Evolutionary conservation across 768 basidiomycete genomes (phyloP), one percentile per base, ranked within the genome.

Genomic region (Baorangia bicolor): DNA sequence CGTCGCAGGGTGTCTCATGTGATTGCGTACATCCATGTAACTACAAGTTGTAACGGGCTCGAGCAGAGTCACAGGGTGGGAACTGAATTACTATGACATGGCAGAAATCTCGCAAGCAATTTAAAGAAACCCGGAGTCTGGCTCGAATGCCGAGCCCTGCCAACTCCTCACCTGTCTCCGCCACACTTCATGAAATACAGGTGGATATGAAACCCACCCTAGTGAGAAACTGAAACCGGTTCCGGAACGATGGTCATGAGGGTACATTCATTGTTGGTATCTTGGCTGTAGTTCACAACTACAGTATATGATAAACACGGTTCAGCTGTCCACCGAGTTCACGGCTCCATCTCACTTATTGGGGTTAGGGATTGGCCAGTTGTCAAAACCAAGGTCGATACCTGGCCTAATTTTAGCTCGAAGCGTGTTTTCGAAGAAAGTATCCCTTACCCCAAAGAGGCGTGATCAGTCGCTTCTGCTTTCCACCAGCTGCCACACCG

Each of bases 371-470:
- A 37, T 25, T 16, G 71, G 67, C 87, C 86, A 87, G 64, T 88
- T 72, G n/a, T 85, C 85, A 63, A 88, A 88, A 10, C 86, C 86
- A 44, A 88, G 81, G 44, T 86, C 83, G 51, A 87, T 74, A 46
- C 83, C 84, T 85, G 58, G 48, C 25, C 51, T 45, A 23, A 35
- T 25, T 59, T 63, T 57, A 68, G 62, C 38, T 55, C 33, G 59
- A 40, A 28, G 31, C 21, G 27, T 28, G 40, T 50, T 21, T 52
- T 48, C 28, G 38, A 55, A 45, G 46, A 21, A 1, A 40, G 37
- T 23, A 51, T 47, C 49, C 80, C 83, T 63, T 70, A 86, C 86
- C 86, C 87, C 87, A 90, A 16, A 81, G 79, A 28, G 86, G 87
- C 64, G 76, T 84, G 66, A 87, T 75, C 60, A 87, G 78, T 75